These are phyloP conservation scores for Colletotrichum sojae DNA, from an alignment of 2,329 filamentous ascomycete genomes.

Conservation along the genomic window DNA sequence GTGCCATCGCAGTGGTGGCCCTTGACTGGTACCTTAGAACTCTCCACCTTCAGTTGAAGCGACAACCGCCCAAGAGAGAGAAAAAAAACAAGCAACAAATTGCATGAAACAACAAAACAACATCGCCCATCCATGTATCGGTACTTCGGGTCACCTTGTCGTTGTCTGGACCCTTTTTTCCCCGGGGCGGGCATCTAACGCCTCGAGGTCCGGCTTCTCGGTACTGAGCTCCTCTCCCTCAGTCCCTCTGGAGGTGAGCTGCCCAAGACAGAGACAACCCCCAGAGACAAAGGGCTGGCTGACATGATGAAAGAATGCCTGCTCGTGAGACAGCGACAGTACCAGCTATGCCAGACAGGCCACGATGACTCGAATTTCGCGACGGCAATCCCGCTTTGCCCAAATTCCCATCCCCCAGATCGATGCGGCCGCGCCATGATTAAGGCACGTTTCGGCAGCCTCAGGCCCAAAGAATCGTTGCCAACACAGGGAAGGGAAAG, in stretches of 20 bases:
- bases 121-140: slow-evolving; percentile 27
- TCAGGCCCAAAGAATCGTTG: neutral
- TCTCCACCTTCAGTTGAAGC: slow-evolving; percentile 9
- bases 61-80: slow-evolving; percentile 12
- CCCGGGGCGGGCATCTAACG: neutral
- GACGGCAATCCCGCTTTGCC: neutral
- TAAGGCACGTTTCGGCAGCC: slow-evolving; percentile 15
- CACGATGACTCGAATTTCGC: neutral
- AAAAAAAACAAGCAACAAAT: slow-evolving; percentile 23
- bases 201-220: slow-evolving; percentile 14
- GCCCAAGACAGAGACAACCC: neutral
- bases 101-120: slow-evolving; percentile 23
- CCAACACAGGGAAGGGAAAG: neutral
- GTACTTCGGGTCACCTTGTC: slow-evolving; percentile 24
- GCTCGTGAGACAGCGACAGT: neutral
- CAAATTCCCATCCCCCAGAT: slow-evolving; percentile 6
- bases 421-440: neutral
- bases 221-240: neutral
- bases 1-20: too few species aligned
- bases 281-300: neutral
- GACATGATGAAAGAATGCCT: slow-evolving; percentile 8
- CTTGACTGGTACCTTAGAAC: too few species aligned
- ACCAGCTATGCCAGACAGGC: neutral
- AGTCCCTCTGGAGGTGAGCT: too few species aligned
- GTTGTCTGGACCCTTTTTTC: slow-evolving; percentile 1